These are phyloP conservation scores for Wickerhamomyces strasburgensis DNA, from an alignment of 805 yeast species.

Conservation along the genomic window DNA sequence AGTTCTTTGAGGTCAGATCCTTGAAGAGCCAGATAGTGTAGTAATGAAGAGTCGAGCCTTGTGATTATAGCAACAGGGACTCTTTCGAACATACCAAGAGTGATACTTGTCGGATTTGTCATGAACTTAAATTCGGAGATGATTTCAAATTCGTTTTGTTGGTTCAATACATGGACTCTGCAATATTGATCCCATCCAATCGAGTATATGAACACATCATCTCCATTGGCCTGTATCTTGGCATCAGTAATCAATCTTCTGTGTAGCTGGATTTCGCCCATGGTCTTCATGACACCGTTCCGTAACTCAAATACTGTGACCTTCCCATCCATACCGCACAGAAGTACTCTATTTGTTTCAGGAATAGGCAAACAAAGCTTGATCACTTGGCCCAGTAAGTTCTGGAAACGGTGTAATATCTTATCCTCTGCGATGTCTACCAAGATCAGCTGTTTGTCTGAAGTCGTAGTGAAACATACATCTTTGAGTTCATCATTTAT, in stretches of 20 bases:
- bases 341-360: conserved; percentile 26
- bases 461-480: too few species aligned
- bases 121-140: conserved; percentile 32
- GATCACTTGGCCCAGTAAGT: too few species aligned
- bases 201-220: conserved; percentile 37
- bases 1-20: conserved; percentile 29
- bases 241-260: conserved; percentile 33
- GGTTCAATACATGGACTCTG: conserved; percentile 30
- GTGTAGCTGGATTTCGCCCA: conserved; percentile 31
- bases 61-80: conserved; percentile 46
- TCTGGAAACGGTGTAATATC: too few species aligned
- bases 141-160: conserved; percentile 14
- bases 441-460: too few species aligned
- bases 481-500: too few species aligned
- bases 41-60: conserved; percentile 52
- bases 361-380: conserved; percentile 32
- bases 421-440: too few species aligned
- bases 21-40: conserved; percentile 37
- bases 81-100: conserved; percentile 25
- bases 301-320: conserved; percentile 25
- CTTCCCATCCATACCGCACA: conserved; percentile 53
- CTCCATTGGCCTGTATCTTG: conserved; percentile 17
- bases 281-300: conserved; percentile 4
- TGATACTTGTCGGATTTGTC: conserved; percentile 50
- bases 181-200: conserved; percentile 56